phyloP scores from a whole-genome alignment of 805 yeast genomes.

The Brettanomyces anomalus region DNA sequence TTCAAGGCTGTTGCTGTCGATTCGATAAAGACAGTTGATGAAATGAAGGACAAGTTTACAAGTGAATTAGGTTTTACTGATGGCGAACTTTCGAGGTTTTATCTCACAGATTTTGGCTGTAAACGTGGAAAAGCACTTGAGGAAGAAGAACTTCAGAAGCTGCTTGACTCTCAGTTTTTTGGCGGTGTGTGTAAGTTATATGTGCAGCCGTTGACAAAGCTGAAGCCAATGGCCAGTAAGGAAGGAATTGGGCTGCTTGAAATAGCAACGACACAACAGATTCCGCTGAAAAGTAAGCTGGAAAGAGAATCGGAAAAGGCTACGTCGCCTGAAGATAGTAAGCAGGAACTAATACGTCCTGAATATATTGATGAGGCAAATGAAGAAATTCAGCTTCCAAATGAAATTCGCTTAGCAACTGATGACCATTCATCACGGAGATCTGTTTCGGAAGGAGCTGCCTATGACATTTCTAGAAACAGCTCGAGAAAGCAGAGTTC shows the following conservation, averaged over 20 bases:
- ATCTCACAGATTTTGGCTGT: constrained; percentile 58
- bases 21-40: constrained; percentile 19
- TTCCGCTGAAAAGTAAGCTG: too few relatives aligned
- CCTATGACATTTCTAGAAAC: too few relatives aligned
- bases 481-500: too few relatives aligned
- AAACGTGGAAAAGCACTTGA: constrained; percentile 49
- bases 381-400: too few relatives aligned
- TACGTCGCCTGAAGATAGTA: too few relatives aligned
- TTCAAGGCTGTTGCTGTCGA: constrained; percentile 43
- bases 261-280: not conserved
- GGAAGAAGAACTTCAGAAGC: constrained; percentile 33
- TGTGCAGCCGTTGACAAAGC: constrained; percentile 7
- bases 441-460: too few relatives aligned
- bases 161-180: constrained; percentile 28
- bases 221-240: not conserved
- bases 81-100: constrained; percentile 28
- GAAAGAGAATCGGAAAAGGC: too few relatives aligned
- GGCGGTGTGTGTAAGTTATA: constrained; percentile 18
- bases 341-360: too few relatives aligned
- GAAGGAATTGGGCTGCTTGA: not conserved
- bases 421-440: too few relatives aligned
- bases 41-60: constrained; percentile 33
- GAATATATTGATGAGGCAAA: too few relatives aligned
- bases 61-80: constrained; percentile 25
- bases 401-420: too few relatives aligned